Evolutionary conservation across 306 rosid genomes (phyloP), one percentile per base, ranked within the genome.

Genomic region (Cicer judaicum): DNA sequence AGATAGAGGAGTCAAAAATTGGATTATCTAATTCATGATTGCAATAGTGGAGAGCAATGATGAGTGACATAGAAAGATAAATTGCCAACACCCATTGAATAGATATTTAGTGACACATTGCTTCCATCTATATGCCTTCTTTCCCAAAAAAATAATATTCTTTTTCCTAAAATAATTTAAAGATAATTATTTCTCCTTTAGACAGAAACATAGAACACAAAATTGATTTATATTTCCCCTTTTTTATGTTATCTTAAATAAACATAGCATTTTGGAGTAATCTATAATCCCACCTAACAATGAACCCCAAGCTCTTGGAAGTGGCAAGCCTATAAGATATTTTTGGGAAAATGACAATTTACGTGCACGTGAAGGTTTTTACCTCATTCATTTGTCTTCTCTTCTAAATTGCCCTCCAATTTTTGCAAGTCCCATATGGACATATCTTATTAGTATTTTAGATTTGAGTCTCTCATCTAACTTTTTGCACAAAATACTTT

Each of bases 281-380:
- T 18, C 55, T 43, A 15, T 38, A 70, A 64, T 61, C 68, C 47
- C 50, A 82, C 90, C 86, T 86, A 82, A 80, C 68, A 67, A 68
- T 72, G 53, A 83, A 83, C 86, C 82, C 78, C 55, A 64, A 82
- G 90, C 74, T 61, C 77, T 88, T 86, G 90, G 84, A 84, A 78
- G 72, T 78, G 81, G 55, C 65, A 48, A 52, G 34, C 18, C 13
- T 43, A 43, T 48, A 39, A 41, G 79, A 70, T 81, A 70, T 59
- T 40, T 60, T 73, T 55, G 38, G 78, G 79, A 72, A 81, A 68
- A 77, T 19, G 92, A 86, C 90, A 84, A 75, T 66, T 79, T 57
- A 69, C 79, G 62, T 72, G 88, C 90, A 88, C 87, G 87, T 86
- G 88, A 84, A 56, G 79, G 18, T 73, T 76, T 77, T 67, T 54